phyloP scores from a whole-genome alignment of 179 eudicot species.

The Spergularia azorica region DNA sequence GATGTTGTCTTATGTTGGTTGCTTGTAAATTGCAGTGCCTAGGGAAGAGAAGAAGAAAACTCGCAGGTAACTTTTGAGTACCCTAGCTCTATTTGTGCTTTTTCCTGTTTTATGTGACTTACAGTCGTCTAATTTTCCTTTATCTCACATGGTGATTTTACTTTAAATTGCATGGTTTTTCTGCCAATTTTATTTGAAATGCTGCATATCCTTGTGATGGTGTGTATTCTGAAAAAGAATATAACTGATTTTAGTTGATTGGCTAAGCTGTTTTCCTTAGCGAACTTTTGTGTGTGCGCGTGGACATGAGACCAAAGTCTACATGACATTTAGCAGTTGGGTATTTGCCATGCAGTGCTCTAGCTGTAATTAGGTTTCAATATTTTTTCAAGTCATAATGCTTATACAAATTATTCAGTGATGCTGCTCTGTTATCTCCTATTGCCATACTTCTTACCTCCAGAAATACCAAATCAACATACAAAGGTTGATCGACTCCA shows the following conservation, averaged over 20 bases:
- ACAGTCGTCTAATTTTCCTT: neutral
- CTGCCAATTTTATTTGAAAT: neutral
- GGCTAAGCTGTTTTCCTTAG: neutral
- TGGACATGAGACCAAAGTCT: neutral
- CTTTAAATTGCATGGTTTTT: neutral
- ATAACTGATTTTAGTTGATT: neutral
- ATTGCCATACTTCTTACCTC: neutral
- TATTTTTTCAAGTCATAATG: neutral
- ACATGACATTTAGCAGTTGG: neutral
- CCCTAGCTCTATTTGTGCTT: neutral
- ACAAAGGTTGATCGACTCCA: neutral
- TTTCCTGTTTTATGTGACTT: neutral
- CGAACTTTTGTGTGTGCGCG: neutral
- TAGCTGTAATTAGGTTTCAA: too few relatives aligned
- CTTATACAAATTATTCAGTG: neutral
- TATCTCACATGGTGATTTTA: neutral
- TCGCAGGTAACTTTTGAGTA: slow-evolving; percentile 38
- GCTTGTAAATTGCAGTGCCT: slow-evolving; percentile 66
- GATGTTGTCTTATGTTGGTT: slow-evolving; percentile 6
- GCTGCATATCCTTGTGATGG: neutral
- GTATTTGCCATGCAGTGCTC: neutral
- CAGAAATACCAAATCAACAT: neutral
- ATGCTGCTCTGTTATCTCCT: neutral
- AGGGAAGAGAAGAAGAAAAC: slow-evolving; percentile 66
- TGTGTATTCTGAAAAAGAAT: neutral